Percentiles rank a stretch among this genome's conserved stretches.
Conservation (phyloP, 345 rosid species). For the Rubroshorea leprosula region DNA sequence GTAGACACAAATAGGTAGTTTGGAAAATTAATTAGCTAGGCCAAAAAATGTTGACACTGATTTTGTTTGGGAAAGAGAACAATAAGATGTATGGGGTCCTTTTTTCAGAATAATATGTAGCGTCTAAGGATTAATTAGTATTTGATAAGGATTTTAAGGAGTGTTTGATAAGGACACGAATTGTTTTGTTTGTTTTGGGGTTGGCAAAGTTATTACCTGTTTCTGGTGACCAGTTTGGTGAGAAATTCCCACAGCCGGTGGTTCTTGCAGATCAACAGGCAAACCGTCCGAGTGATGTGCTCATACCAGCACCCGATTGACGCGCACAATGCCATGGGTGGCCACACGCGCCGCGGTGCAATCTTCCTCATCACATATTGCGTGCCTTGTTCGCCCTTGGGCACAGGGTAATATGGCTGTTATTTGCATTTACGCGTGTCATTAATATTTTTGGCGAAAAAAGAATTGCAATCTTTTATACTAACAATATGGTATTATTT, state of each 20-base stretch:
- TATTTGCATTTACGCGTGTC: slow-evolving; percentile 4
- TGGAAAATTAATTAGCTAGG: not conserved
- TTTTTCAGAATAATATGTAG: no score
- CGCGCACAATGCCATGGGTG: slow-evolving; percentile 71
- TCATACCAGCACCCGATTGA: slow-evolving; percentile 96
- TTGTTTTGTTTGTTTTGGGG: slow-evolving; percentile 1
- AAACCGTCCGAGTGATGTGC: slow-evolving; percentile 75
- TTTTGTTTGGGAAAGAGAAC: no score
- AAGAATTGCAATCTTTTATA: no score
- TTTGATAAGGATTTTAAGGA: not conserved
- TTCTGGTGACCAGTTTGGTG: slow-evolving; percentile 63
- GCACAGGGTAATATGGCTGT: slow-evolving; percentile 85
- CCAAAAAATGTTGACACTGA: no score
- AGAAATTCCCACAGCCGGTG: slow-evolving; percentile 87
- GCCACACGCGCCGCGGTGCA: slow-evolving; percentile 91
- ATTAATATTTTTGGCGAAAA: no score
- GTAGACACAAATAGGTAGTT: not conserved
- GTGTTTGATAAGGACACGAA: slow-evolving; percentile 5
- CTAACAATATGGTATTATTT: no score
- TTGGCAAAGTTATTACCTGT: slow-evolving; percentile 50
- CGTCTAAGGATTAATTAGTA: no score
- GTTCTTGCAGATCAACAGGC: slow-evolving; percentile 83
- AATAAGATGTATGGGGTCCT: no score
- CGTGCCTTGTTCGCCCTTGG: slow-evolving; percentile 62
- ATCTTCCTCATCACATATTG: slow-evolving; percentile 76